Evolutionary conservation across 2,329 filamentous ascomycete species (phyloP).

Genomic region (Claviceps pazoutovae): DNA sequence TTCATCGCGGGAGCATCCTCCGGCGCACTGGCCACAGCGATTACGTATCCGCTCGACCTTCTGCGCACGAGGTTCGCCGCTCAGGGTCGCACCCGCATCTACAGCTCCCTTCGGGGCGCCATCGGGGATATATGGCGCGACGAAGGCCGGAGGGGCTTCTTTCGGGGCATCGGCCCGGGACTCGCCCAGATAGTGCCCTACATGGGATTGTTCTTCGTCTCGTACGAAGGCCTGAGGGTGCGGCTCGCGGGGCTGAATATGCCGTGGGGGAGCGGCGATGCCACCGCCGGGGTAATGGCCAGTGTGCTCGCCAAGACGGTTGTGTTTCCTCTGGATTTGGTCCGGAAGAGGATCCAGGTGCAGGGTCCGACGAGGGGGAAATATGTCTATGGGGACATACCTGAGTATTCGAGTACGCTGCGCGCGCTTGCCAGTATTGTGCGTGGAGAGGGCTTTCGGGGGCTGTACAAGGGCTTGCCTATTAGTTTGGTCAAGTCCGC

Average conservation of each 20-base stretch:
- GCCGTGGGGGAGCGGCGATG: constrained; percentile 68
- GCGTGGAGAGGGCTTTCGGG: constrained; percentile 57
- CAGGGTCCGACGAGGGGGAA: constrained; percentile 70
- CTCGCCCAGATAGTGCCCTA: constrained; percentile 83
- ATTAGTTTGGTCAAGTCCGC: constrained; percentile 89
- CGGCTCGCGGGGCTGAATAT: constrained; percentile 41
- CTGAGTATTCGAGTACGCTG: constrained; percentile 59
- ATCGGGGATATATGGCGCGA: constrained; percentile 57
- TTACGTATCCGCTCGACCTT: constrained; percentile 86
- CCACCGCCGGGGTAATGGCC: constrained; percentile 65
- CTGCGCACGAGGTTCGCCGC: constrained; percentile 93
- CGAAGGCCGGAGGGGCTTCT: constrained; percentile 72
- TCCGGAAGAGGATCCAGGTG: constrained; percentile 85
- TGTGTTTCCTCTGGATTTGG: constrained; percentile 85
- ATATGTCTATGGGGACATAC: constrained; percentile 81
- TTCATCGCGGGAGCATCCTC: constrained; percentile 76
- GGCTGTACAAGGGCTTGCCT: constrained; percentile 74
- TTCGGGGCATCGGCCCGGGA: constrained; percentile 70
- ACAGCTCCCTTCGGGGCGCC: constrained; percentile 54
- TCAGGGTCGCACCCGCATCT: constrained; percentile 70
- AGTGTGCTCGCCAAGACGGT: constrained; percentile 74
- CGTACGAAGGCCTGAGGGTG: constrained; percentile 64
- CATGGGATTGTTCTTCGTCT: constrained; percentile 92
- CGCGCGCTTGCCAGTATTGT: constrained; percentile 56
- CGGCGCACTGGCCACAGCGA: constrained; percentile 66